Percentiles rank a stretch among this genome's conserved stretches.
Evolutionary conservation across 1,284 basidiomycete species (phyloP).

Genomic region (Cystobasidium pallidum): DNA sequence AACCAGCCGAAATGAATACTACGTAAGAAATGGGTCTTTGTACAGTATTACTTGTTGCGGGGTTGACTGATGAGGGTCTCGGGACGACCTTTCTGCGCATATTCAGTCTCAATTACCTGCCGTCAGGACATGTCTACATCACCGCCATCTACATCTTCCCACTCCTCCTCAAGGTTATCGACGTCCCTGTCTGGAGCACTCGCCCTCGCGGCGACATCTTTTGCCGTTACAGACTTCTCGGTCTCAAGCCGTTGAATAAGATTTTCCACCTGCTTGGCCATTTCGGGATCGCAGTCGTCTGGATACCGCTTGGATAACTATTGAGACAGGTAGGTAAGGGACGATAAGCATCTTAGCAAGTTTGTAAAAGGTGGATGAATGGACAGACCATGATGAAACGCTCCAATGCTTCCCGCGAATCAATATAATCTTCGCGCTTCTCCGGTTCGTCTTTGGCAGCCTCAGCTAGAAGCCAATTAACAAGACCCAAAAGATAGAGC

Average conservation of each 20-base stretch:
- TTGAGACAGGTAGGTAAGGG: neutral
- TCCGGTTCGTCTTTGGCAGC: constrained; percentile 12
- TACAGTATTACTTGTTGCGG: too few relatives aligned
- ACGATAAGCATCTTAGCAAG: neutral
- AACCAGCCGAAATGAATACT: too few relatives aligned
- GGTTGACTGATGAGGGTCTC: too few relatives aligned
- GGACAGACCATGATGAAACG: constrained; percentile 22
- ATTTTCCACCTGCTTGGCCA: constrained; percentile 76
- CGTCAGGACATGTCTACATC: constrained; percentile 65
- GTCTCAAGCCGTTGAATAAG: constrained; percentile 70
- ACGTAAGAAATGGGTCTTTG: too few relatives aligned
- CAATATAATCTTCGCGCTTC: constrained; percentile 22
- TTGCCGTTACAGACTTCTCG: constrained; percentile 69
- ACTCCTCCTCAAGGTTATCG: constrained; percentile 56
- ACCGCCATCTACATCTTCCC: constrained; percentile 58
- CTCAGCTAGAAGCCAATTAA: constrained; percentile 36
- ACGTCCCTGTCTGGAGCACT: constrained; percentile 57
- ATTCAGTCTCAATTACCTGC: too few relatives aligned
- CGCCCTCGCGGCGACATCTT: constrained; percentile 63
- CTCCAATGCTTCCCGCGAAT: constrained; percentile 26
- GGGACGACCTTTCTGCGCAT: too few relatives aligned
- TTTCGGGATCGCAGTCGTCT: constrained; percentile 74
- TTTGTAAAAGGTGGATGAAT: neutral
- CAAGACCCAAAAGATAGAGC: constrained; percentile 87
- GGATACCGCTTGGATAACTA: constrained; percentile 71